Evolutionary conservation across 805 yeast species (phyloP), one percentile per base, ranked within the genome.

Genomic region (Candida yuanshanica): DNA sequence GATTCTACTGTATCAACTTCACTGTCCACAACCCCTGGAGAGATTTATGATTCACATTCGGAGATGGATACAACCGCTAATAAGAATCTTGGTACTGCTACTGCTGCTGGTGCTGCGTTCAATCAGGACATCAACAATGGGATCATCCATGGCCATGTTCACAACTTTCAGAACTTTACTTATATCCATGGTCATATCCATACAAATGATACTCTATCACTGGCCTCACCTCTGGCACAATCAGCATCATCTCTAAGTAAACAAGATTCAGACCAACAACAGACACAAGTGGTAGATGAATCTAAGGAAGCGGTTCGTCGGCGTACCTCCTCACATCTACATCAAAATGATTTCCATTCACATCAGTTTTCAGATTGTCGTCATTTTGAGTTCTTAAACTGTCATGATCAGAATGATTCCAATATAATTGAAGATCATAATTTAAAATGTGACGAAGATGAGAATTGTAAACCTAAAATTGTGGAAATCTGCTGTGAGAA

Each of bases 181-280:
- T 79, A 77, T 49, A 77, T 79, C 26, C 84, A 79, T 53, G 85
- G 85, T n/a, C 85, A 79, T 52, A 73, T 79, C 23, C 85, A 79
- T 52, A 75, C 59, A 12, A 52, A 52, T 40, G 56, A 55, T 20
- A 6, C 20, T 18, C 31, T 27, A 16, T 10, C 16, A 8, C 18
- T 18, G 18, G 10, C 35, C 18, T n/a, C n/a, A n/a, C n/a, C n/a
- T n/a, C n/a, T n/a, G n/a, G n/a, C n/a, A n/a, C n/a, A n/a, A n/a
- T n/a, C n/a, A n/a, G n/a, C n/a, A n/a, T n/a, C n/a, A n/a, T n/a
- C n/a, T n/a, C n/a, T n/a, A n/a, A n/a, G n/a, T n/a, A n/a, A n/a
- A n/a, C n/a, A n/a, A 27, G 31, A 27, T 27, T 16, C n/a, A 8
- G 18, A 14, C 18, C 8, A 5, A 6, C 31, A 27, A 27, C 18